Evolutionary conservation across 2,329 filamentous ascomycete genomes (phyloP).

Genomic region (Fusarium oligoseptatum): DNA sequence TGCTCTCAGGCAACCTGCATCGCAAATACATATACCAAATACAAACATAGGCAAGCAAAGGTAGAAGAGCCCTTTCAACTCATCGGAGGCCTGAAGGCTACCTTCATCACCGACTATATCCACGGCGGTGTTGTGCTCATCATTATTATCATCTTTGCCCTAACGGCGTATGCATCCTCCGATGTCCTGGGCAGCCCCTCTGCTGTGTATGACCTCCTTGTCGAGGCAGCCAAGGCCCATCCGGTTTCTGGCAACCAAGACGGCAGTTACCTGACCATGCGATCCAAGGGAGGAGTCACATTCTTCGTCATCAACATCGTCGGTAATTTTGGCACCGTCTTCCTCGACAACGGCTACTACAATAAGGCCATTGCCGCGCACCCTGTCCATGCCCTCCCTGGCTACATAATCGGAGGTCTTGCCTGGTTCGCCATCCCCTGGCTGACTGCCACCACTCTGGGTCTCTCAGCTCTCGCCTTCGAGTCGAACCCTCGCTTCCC

Average conservation of each 20-base stretch:
- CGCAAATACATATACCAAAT: too few relatives aligned
- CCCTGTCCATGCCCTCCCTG: constrained; percentile 86
- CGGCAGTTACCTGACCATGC: constrained; percentile 90
- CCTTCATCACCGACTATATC: constrained; percentile 86
- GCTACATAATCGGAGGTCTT: constrained; percentile 89
- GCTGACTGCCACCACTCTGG: constrained; percentile 91
- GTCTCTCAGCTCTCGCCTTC: constrained; percentile 82
- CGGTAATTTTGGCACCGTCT: constrained; percentile 86
- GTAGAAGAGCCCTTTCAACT: too few relatives aligned
- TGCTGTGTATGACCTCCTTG: constrained; percentile 81
- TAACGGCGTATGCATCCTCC: constrained; percentile 83
- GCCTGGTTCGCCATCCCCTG: constrained; percentile 94
- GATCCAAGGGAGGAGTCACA: constrained; percentile 75
- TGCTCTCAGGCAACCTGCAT: too few relatives aligned
- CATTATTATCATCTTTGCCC: constrained; percentile 86
- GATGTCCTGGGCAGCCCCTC: constrained; percentile 78
- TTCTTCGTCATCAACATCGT: constrained; percentile 92
- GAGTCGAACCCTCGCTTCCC: constrained; percentile 81
- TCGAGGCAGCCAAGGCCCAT: constrained; percentile 74
- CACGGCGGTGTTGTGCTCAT: constrained; percentile 85
- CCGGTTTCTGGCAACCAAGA: constrained; percentile 83
- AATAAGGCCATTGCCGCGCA: constrained; percentile 94
- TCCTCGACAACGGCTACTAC: constrained; percentile 91
- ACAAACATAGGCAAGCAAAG: too few relatives aligned
- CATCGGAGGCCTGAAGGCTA: constrained; percentile 83